Percentiles rank a stretch among this genome's conserved stretches.
These are phyloP conservation scores for Calycina marina DNA, from an alignment of 2,329 filamentous ascomycete genomes.

Conservation along the genomic window DNA sequence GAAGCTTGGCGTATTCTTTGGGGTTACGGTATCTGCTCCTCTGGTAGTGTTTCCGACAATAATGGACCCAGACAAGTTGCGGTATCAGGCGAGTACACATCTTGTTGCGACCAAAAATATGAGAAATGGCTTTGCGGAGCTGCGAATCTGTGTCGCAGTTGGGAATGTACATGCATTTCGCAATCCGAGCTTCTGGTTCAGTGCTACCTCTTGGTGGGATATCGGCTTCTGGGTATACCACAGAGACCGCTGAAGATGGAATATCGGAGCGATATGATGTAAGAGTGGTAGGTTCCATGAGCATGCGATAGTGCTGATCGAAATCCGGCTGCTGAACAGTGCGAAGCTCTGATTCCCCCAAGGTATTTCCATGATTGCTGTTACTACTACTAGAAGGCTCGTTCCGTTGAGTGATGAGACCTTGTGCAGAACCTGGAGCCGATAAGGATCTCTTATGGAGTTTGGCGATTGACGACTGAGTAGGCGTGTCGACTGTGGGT, in stretches of 20 bases:
- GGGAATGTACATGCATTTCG: slow-evolving; percentile 37
- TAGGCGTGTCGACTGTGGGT: too few relatives aligned
- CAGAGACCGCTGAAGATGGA: slow-evolving; percentile 7
- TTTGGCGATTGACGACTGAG: too few relatives aligned
- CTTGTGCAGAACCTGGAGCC: too few relatives aligned
- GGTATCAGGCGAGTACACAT: slow-evolving; percentile 58
- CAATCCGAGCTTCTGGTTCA: slow-evolving; percentile 6
- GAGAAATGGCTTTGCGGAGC: slow-evolving; percentile 62
- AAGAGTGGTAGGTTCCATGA: slow-evolving; percentile 17
- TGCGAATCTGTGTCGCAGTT: slow-evolving; percentile 45
- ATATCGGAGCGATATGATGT: slow-evolving; percentile 16
- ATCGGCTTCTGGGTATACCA: slow-evolving; percentile 8
- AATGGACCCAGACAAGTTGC: slow-evolving; percentile 55
- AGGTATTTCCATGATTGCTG: too few relatives aligned
- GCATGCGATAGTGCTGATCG: slow-evolving; percentile 5
- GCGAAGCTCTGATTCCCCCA: too few relatives aligned
- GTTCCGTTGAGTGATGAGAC: too few relatives aligned
- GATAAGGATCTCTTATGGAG: too few relatives aligned
- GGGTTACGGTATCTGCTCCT: slow-evolving; percentile 55
- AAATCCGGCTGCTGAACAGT: background rate
- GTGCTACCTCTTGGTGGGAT: slow-evolving; percentile 13
- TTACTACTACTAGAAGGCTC: too few relatives aligned
- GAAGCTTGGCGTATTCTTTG: slow-evolving; percentile 42
- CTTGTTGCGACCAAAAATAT: slow-evolving; percentile 77
- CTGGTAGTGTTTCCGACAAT: slow-evolving; percentile 75